Base-by-base conservation (phyloP, 2,329 filamentous ascomycete genomes). In the Calonectria pteridis region DNA sequence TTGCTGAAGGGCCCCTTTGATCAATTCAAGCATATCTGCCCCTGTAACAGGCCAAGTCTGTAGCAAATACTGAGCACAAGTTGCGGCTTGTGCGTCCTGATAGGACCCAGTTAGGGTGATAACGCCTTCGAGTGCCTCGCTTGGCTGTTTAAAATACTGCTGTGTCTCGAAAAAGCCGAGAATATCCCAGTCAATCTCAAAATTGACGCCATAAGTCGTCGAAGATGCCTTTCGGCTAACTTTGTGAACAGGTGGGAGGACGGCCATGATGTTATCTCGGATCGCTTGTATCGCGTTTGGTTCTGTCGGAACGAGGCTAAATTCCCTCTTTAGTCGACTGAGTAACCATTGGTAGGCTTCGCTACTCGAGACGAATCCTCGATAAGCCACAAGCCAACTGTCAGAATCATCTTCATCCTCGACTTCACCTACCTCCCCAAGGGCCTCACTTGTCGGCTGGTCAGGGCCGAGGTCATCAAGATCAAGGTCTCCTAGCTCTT, bases 41-140 rank as follows among this genome's bases (percentile, higher is more conserved):
- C 66, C 65, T 10, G 55, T 49, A 1, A 64, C 26, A 11, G 72
- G 72, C 72, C 71, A 73, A 26, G 66, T 73, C 26, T 69, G 71
- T 5, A 16, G n/a, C 2, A 73, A 11, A 14, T 73, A 73, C 16
- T 69, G 66, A 13, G 50, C 40, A 14, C 71, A 73, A 10, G 66
- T 73, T 16, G 31, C 23, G 14, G 71, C 67, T 18, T 73, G 66
- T 14, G 66, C 71, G 43, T 73, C 66, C 16, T 18, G 6, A 2
- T 14, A 40, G 14, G 46, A 66, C 3, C 71, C 71, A 33, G 71
- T 73, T n/a, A 73, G 10, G 4, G 71, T 73, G 4, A 73, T 66
- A 4, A 69, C 62, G 1, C 33, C 35, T 18, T 66, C 40, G 7
- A 67, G 33, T 10, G 51, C 66, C 20, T 59, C 26, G 13, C 62